Evolutionary conservation across 2,329 filamentous ascomycete genomes (phyloP).

Genomic region (Alternaria ethzedia): DNA sequence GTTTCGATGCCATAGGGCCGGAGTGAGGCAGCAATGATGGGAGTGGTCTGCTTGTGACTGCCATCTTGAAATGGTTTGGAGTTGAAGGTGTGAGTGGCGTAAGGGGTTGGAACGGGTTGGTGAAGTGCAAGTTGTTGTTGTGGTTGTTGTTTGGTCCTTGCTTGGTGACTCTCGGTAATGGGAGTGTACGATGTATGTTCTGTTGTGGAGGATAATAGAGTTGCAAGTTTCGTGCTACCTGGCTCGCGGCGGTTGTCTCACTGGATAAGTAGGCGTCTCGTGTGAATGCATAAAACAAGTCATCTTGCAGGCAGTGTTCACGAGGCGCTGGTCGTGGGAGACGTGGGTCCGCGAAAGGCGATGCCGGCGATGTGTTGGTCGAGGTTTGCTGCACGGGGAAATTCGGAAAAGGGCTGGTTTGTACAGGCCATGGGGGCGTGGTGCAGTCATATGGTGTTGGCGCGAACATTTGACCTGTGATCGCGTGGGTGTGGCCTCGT

Average conservation of each 20-base stretch:
- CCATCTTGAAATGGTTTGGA: slow-evolving; percentile 12
- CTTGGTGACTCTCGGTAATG: background rate
- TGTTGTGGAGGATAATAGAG: background rate
- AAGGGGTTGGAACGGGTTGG: background rate
- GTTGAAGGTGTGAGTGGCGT: background rate
- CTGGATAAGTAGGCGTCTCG: slow-evolving; percentile 14
- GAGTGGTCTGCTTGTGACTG: slow-evolving; percentile 6
- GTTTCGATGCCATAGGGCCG: background rate
- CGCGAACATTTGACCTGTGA: slow-evolving; percentile 1
- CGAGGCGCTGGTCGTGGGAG: slow-evolving; percentile 16
- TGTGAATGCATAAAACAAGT: slow-evolving; percentile 11
- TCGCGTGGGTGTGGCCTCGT: background rate
- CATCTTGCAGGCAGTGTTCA: slow-evolving; percentile 19
- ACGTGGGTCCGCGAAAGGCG: slow-evolving; percentile 7
- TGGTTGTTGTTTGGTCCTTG: background rate
- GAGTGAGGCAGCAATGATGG: background rate
- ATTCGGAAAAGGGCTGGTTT: slow-evolving; percentile 6
- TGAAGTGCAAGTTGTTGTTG: background rate
- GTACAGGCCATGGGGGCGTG: background rate
- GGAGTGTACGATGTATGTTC: background rate
- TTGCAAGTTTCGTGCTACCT: background rate
- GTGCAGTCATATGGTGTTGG: slow-evolving; percentile 11
- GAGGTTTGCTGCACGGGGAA: slow-evolving; percentile 2
- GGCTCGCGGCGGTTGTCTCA: background rate
- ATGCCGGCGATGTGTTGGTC: slow-evolving; percentile 1